Conservation (phyloP, 2,329 filamentous ascomycete genomes). For the Tolypocladium endophyticum region DNA sequence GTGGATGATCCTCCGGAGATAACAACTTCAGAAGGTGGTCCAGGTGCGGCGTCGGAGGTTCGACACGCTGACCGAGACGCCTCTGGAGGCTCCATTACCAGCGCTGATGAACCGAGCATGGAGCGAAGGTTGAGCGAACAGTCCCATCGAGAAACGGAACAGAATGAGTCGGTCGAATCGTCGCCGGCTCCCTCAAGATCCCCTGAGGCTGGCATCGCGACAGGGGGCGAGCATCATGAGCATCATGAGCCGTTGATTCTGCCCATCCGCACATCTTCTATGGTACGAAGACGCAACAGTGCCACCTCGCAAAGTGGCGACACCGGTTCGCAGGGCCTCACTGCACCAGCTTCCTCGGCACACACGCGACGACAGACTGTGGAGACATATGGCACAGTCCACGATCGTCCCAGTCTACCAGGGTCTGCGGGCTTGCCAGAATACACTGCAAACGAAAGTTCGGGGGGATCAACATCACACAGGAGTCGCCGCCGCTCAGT, state of each 20-base stretch:
- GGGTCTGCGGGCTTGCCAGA: neutral
- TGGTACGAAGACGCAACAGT: neutral
- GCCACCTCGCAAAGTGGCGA: neutral
- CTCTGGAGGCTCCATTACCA: neutral
- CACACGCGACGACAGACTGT: neutral
- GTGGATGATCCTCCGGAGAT: slow-evolving; percentile 11
- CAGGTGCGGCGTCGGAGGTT: neutral
- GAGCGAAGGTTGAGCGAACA: neutral
- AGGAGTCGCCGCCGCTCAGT: neutral
- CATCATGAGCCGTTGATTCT: neutral
- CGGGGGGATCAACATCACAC: neutral
- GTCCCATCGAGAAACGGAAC: neutral
- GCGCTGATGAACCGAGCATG: neutral
- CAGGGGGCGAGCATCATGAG: neutral
- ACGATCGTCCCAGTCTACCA: neutral
- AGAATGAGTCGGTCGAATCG: neutral
- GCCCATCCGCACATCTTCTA: slow-evolving; percentile 9
- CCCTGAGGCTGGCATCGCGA: neutral
- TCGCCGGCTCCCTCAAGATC: neutral
- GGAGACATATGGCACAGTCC: neutral
- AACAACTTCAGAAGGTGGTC: slow-evolving; percentile 3
- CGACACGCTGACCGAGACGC: neutral
- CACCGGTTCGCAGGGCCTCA: neutral
- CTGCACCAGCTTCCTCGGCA: neutral
- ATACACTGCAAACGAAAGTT: neutral